phyloP scores from a whole-genome alignment of 1,139 yeast species.

The Waltiozyma sp. region DNA sequence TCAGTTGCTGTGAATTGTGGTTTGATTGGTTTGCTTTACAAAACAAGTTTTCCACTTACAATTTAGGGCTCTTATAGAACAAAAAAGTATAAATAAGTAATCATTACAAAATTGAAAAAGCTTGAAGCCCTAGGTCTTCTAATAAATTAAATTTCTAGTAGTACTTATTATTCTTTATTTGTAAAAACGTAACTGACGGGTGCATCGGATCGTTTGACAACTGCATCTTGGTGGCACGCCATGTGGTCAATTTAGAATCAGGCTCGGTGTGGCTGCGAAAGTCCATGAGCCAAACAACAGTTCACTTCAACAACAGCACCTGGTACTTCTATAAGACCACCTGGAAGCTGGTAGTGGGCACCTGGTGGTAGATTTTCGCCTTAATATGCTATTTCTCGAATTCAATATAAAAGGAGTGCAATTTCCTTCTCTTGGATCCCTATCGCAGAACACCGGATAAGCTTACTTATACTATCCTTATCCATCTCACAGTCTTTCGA shows the following conservation, averaged over 20 bases:
- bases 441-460: too few relatives aligned
- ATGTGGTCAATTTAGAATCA: not conserved
- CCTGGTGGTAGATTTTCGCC: not conserved
- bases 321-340: not conserved
- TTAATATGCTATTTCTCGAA: too few relatives aligned
- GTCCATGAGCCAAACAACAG: not conserved
- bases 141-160: too few relatives aligned
- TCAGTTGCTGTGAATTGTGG: too few relatives aligned
- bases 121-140: too few relatives aligned
- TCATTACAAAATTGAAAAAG: too few relatives aligned
- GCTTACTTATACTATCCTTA: not conserved
- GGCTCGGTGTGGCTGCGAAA: not conserved
- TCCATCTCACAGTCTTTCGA: not conserved
- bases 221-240: not conserved
- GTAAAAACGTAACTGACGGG: too few relatives aligned
- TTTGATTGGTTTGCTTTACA: too few relatives aligned
- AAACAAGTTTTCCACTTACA: too few relatives aligned
- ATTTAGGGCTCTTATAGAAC: too few relatives aligned
- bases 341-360: not conserved
- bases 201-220: not conserved
- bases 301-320: not conserved
- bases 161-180: too few relatives aligned
- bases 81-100: too few relatives aligned
- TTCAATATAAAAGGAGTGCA: not conserved
- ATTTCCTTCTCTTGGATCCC: not conserved